Conservation (phyloP, 176 grass and related monocot species). For the Chrysopogon serrulatus region DNA sequence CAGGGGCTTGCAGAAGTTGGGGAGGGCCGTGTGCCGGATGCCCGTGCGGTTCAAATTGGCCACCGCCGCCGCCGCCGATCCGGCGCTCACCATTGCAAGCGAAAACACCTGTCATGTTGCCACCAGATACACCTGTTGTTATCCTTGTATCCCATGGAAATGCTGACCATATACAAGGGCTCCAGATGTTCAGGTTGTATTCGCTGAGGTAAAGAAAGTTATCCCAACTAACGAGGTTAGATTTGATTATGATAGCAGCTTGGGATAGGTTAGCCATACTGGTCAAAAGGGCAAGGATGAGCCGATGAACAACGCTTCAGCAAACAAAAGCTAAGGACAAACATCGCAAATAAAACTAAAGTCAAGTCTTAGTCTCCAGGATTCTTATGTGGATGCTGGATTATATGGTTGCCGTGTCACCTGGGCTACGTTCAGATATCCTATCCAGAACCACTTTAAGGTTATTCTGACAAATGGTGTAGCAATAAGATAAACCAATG, state of each 20-base stretch:
- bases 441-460: not conserved
- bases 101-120: slow-evolving; percentile 56
- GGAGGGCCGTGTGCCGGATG: slow-evolving; percentile 54
- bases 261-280: not conserved
- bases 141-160: not conserved
- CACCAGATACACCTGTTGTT: not conserved
- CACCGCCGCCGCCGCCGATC: slow-evolving; percentile 60
- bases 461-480: not conserved
- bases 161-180: not conserved
- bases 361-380: not conserved
- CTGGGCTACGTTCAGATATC: not conserved
- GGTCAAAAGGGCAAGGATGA: not conserved
- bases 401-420: not conserved
- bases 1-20: slow-evolving; percentile 80
- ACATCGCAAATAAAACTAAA: not conserved
- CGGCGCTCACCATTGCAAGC: slow-evolving; percentile 71
- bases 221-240: slow-evolving; percentile 13
- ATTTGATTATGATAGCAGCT: not conserved
- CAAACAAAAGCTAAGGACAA: slow-evolving; percentile 20
- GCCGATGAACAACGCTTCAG: not conserved
- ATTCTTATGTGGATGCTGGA: not conserved
- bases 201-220: not conserved
- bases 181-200: not conserved
- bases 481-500: not conserved
- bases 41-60: slow-evolving; percentile 74